These are phyloP conservation scores for Lenzites betulinus DNA, from an alignment of 768 basidiomycete genomes.

Conservation along the genomic window DNA sequence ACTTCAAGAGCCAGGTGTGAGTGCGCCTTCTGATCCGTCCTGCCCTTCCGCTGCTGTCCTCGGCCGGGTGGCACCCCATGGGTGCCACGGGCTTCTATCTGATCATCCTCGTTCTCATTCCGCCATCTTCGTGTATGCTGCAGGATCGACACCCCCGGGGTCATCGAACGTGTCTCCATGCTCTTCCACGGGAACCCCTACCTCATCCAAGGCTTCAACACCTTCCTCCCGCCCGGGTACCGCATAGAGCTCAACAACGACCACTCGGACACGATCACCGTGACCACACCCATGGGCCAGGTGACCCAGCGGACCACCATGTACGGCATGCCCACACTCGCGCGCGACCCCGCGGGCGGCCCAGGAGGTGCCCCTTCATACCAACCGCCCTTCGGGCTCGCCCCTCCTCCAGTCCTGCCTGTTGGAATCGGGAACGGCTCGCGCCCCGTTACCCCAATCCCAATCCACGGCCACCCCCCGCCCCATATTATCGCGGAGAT, in stretches of 20 bases:
- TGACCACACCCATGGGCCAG: conserved; percentile 77
- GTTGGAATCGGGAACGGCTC: conserved; percentile 45
- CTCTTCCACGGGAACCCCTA: conserved; percentile 89
- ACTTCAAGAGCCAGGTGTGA: conserved; percentile 95
- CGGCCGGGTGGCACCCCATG: background rate
- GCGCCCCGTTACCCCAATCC: conserved; percentile 50
- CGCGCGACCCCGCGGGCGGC: conserved; percentile 32
- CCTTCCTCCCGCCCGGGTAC: conserved; percentile 92
- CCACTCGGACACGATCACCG: conserved; percentile 75
- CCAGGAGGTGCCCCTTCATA: conserved; percentile 23
- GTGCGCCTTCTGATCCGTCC: conserved; percentile 34
- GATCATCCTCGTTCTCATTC: background rate
- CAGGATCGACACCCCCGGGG: conserved; percentile 97
- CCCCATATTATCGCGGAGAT: conserved; percentile 17
- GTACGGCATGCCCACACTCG: conserved; percentile 33
- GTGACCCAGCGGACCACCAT: conserved; percentile 63
- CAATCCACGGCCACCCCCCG: conserved; percentile 39
- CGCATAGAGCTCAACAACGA: conserved; percentile 84
- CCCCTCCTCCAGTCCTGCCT: conserved; percentile 31
- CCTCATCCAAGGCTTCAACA: conserved; percentile 97
- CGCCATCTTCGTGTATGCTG: background rate
- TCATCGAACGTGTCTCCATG: conserved; percentile 91
- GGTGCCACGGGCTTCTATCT: conserved; percentile 10
- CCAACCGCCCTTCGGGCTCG: conserved; percentile 24
- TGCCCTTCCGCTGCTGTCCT: background rate